Conservation (phyloP, 371 early-diverging fungal genomes). For the Mortierella sp. region DNA sequence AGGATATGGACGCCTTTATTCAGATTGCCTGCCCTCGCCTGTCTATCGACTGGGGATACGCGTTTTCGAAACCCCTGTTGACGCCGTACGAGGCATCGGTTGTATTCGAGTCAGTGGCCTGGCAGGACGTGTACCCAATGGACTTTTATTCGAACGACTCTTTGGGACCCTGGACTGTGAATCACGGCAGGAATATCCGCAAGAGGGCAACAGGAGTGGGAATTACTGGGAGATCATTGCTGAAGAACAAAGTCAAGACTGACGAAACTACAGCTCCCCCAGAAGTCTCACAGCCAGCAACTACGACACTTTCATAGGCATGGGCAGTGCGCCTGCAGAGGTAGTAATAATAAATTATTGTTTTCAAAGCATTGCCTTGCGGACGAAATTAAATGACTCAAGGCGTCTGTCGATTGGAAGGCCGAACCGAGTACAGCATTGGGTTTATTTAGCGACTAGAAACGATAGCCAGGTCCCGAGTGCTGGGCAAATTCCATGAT, state of each 20-base stretch:
- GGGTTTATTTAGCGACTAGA: background rate
- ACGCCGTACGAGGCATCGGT: conserved; percentile 98
- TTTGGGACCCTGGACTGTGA: conserved; percentile 96
- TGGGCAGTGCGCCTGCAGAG: background rate
- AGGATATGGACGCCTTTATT: conserved; percentile 96
- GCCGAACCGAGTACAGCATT: background rate
- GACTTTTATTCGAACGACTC: conserved; percentile 96
- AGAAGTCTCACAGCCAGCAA: background rate
- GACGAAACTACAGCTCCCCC: background rate
- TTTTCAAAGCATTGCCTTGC: background rate
- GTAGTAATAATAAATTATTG: background rate
- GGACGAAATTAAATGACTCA: background rate
- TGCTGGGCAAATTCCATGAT: conserved; percentile 38
- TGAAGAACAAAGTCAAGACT: conserved; percentile 24
- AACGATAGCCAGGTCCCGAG: conserved; percentile 26
- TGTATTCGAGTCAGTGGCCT: conserved; percentile 80
- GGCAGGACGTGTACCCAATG: conserved; percentile 95
- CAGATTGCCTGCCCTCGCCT: conserved; percentile 99
- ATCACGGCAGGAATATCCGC: conserved; percentile 74
- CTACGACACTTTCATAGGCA: background rate
- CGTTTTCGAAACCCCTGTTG: conserved; percentile 94
- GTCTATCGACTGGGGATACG: conserved; percentile 99
- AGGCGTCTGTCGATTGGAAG: conserved; percentile 1
- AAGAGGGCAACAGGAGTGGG: conserved; percentile 31
- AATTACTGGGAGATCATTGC: background rate